Base-by-base conservation (phyloP, 2,329 filamentous ascomycete genomes). In the Epichloe typhina region DNA sequence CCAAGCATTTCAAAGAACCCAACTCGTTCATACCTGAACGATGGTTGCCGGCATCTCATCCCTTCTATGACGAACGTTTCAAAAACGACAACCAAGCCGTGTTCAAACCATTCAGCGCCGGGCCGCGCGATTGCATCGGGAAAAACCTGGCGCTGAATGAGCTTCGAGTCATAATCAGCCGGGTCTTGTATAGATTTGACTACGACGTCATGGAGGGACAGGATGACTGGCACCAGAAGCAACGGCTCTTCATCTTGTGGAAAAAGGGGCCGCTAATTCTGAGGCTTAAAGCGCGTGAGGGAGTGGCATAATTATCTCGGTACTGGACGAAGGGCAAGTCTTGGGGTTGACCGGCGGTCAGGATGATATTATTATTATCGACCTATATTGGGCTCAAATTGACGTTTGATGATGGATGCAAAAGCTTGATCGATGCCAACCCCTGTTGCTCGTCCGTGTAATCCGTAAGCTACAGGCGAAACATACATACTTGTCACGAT, bases 1-100 rank as follows among this genome's bases (percentile, higher is more conserved):
- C 67, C 2, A 57, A 61, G 9, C 64, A 73, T 55, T 79, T 75
- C 57, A 63, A 62, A 9, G 63, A 73, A 1, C 69, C 75, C 0
- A 61, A 69, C 21, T 58, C 57, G 0, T 80, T 70, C 56, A 64
- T 62, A 5, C 76, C 76, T 0, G 72, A 79, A 56, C 66, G 75
- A 0, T 78, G 71, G 65, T 54, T 62, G 5, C 36, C 56, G 0
- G 12, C 47, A 2, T 53, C 54, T 2, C 58, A 61, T 33, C 52
- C 54, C 50, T 57, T 72, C 1, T 63, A 61, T 13, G 66, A 70
- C 9, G 54, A 59, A 5, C 61, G 60, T 3, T 77, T 70, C 55
- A 57, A 55, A 0, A 49, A 50, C n/a, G 74, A 79, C 54, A 66
- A 61, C 9, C 58, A 57, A 3, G 59, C 62, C 1, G 60, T 59